phyloP scores from a whole-genome alignment of 257 asterid species.

The Solanum chmielewskii region DNA sequence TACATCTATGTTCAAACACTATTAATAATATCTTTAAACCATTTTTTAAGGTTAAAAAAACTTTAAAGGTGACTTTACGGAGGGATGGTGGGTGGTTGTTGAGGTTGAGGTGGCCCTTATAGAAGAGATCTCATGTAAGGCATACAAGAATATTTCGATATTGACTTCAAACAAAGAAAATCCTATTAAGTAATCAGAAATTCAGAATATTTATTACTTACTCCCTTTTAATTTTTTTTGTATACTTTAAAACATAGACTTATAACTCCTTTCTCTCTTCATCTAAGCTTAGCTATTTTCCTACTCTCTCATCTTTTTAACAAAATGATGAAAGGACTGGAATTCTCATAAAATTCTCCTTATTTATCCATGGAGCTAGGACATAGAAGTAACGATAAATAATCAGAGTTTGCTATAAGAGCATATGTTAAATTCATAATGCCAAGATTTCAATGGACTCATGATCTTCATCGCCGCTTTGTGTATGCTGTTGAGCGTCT shows the following conservation, averaged over 20 bases:
- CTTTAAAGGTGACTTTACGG: neutral
- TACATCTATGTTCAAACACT: neutral
- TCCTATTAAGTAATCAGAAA: neutral
- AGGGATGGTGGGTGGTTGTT: too few species aligned
- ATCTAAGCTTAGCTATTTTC: too few species aligned
- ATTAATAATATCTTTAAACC: too few species aligned
- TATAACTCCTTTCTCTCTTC: too few species aligned
- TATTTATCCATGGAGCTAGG: slow-evolving; percentile 2
- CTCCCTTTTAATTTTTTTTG: neutral
- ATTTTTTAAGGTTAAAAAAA: neutral
- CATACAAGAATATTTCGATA: slow-evolving; percentile 18
- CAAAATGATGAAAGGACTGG: neutral
- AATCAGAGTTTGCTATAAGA: slow-evolving; percentile 16
- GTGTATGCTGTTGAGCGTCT: too few species aligned
- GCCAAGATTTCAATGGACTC: slow-evolving; percentile 23
- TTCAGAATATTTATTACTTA: slow-evolving; percentile 18
- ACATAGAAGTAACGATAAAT: neutral
- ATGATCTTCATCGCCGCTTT: too few species aligned
- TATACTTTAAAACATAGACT: too few species aligned
- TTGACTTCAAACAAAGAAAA: neutral
- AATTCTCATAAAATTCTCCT: neutral
- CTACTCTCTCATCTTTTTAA: too few species aligned
- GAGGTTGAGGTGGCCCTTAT: neutral
- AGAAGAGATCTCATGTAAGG: neutral
- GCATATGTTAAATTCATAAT: slow-evolving; percentile 48